Conservation (phyloP, 768 basidiomycete genomes). For the Phaeotremella fagi region DNA sequence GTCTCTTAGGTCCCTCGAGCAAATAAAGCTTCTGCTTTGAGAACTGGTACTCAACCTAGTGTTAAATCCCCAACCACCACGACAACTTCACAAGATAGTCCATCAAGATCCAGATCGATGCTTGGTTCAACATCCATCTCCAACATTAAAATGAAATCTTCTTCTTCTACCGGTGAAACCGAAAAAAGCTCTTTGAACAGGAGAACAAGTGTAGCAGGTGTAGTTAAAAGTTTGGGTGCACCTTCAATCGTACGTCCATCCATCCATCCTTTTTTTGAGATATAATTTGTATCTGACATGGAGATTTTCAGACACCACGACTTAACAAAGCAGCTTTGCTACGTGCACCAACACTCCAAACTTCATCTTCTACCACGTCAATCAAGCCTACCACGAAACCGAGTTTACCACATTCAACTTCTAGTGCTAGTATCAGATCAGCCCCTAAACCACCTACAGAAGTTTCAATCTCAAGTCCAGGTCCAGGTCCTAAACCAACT, state of each 20-base stretch:
- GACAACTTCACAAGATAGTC: not conserved
- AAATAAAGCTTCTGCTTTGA: conserved; percentile 12
- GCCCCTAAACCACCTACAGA: not conserved
- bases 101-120: conserved; percentile 10
- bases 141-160: not conserved
- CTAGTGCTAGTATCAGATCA: not conserved
- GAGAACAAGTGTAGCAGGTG: conserved; percentile 14
- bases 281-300: not conserved
- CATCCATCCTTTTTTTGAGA: no score
- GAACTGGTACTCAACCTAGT: conserved; percentile 7
- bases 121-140: conserved; percentile 4
- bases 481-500: conserved; percentile 21
- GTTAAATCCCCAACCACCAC: conserved; percentile 1
- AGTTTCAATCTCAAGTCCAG: not conserved
- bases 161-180: no score
- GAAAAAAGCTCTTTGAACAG: not conserved
- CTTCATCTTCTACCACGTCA: not conserved
- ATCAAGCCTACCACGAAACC: not conserved
- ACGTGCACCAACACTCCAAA: conserved; percentile 11
- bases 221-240: conserved; percentile 21
- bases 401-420: not conserved
- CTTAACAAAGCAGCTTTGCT: conserved; percentile 23
- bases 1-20: conserved; percentile 17
- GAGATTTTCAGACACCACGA: conserved; percentile 16
- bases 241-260: conserved; percentile 25